A percentile compares a stretch with the other conserved stretches of the same genome.
phyloP scores from a whole-genome alignment of 2,329 filamentous ascomycete species.

The Botrytis medusae region DNA sequence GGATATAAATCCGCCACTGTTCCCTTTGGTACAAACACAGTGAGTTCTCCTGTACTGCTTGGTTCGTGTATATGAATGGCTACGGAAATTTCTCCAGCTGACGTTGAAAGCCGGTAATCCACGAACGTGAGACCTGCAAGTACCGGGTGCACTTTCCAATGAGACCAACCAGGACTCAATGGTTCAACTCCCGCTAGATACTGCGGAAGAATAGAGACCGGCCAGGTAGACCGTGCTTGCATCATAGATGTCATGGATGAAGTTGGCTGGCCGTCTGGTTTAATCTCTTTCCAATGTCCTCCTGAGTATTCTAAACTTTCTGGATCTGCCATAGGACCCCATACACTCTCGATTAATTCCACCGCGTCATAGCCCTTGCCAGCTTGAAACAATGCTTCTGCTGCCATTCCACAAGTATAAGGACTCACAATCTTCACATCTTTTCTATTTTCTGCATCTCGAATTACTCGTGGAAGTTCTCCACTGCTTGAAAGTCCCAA shows the following conservation, averaged over 20 bases:
- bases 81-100: constrained; percentile 25
- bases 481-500: constrained; percentile 22
- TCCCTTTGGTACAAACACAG: constrained; percentile 24
- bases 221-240: constrained; percentile 33
- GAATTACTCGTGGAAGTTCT: constrained; percentile 26
- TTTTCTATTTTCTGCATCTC: constrained; percentile 27
- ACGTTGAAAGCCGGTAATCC: constrained; percentile 25
- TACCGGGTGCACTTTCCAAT: constrained; percentile 29
- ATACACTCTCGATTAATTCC: constrained; percentile 28
- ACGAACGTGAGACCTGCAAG: constrained; percentile 27
- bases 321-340: constrained; percentile 31
- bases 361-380: constrained; percentile 24
- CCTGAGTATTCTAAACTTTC: constrained; percentile 29
- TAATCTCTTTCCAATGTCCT: constrained; percentile 33
- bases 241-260: constrained; percentile 30
- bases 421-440: constrained; percentile 29
- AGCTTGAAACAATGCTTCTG: constrained; percentile 27
- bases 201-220: constrained; percentile 30
- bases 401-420: constrained; percentile 31
- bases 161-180: constrained; percentile 27
- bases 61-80: constrained; percentile 24
- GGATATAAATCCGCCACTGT: constrained; percentile 2
- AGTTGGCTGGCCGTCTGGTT: constrained; percentile 25
- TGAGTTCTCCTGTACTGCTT: constrained; percentile 22
- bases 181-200: constrained; percentile 30